Conservation (phyloP, 352 stramenopile species). For the Pythium apleroticum region DNA sequence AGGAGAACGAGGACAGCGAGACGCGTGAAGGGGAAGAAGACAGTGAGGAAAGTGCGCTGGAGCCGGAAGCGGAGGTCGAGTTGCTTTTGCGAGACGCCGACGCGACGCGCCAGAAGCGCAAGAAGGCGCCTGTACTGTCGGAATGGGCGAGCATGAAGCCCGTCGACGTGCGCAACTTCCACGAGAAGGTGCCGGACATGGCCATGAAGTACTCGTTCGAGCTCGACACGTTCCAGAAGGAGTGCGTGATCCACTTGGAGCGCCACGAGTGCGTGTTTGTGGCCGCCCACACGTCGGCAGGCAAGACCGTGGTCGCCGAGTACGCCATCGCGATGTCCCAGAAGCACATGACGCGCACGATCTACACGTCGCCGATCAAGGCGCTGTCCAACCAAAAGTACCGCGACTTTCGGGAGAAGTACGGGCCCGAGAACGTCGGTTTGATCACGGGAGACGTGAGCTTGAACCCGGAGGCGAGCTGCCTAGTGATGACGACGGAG, state of each 20-base stretch:
- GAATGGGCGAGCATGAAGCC: conserved; percentile 76
- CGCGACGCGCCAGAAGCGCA: conserved; percentile 5
- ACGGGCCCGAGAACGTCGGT: conserved; percentile 93
- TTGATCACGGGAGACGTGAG: conserved; percentile 98
- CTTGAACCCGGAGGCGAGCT: conserved; percentile 95
- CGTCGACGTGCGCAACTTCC: conserved; percentile 81
- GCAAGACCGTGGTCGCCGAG: conserved; percentile 98
- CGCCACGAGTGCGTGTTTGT: conserved; percentile 95
- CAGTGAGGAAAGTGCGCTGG: conserved; percentile 16
- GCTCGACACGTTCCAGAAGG: conserved; percentile 97
- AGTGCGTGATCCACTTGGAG: conserved; percentile 94
- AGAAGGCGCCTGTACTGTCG: conserved; percentile 30
- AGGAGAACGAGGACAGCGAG: conserved; percentile 5
- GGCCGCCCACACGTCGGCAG: conserved; percentile 95
- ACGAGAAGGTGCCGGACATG: conserved; percentile 80
- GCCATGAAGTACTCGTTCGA: conserved; percentile 82
- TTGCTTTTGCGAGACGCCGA: conserved; percentile 37
- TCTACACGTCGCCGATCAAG: conserved; percentile 99
- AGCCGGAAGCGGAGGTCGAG: conserved; percentile 59
- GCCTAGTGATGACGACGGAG: conserved; percentile 98
- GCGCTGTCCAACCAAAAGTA: conserved; percentile 99
- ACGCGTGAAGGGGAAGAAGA: conserved; percentile 7
- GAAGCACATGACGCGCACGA: conserved; percentile 88
- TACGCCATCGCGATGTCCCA: conserved; percentile 97
- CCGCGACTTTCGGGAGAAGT: conserved; percentile 94